Evolutionary conservation across 192 early-diverging fungal species (phyloP).

Genomic region (Coemansia sp.): DNA sequence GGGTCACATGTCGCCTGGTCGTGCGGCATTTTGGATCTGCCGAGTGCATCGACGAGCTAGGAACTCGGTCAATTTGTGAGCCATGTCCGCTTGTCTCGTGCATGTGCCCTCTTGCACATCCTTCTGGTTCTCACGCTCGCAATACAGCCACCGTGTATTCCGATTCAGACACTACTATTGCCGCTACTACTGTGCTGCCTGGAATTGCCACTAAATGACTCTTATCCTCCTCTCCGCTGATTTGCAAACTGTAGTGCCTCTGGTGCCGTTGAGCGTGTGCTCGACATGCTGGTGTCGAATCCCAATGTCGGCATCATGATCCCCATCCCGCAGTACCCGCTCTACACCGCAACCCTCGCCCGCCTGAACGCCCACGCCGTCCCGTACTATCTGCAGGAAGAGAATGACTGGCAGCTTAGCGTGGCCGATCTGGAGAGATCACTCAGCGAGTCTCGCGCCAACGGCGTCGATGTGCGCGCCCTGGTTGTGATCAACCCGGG

Average conservation of each 20-base stretch:
- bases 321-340: conserved; percentile 98
- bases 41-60: no score
- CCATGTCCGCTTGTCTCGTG: no score
- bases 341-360: conserved; percentile 91
- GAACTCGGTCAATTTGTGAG: no score
- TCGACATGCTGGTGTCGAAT: conserved; percentile 81
- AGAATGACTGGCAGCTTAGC: conserved; percentile 75
- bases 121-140: no score
- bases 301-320: conserved; percentile 93
- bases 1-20: no score
- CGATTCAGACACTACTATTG: no score
- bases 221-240: background rate
- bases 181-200: no score
- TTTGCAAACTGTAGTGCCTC: conserved; percentile 58
- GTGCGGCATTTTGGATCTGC: no score
- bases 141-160: no score
- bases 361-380: conserved; percentile 82
- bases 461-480: conserved; percentile 86
- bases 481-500: conserved; percentile 98
- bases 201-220: background rate
- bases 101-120: no score
- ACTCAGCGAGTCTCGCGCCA: conserved; percentile 57
- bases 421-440: conserved; percentile 63
- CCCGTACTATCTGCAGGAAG: conserved; percentile 91
- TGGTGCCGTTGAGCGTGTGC: conserved; percentile 86